A percentile compares a stretch with the other conserved stretches of the same genome.
Evolutionary conservation across 306 rosid species (phyloP).

Genomic region (Erythrophleum fordii): DNA sequence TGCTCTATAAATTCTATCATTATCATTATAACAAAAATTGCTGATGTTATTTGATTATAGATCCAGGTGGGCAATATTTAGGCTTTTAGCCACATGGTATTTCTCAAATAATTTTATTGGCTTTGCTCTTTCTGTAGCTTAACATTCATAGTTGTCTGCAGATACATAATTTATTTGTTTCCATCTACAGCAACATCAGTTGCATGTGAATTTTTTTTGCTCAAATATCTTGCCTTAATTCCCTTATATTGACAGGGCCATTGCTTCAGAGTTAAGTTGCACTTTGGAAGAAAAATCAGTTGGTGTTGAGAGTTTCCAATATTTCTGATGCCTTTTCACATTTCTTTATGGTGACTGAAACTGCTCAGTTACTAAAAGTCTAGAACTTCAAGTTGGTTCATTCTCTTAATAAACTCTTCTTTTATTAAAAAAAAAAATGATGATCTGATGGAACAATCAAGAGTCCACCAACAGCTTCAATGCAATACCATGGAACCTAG

Average conservation of each 20-base stretch:
- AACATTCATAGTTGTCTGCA: conserved; percentile 18
- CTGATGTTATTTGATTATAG: not conserved
- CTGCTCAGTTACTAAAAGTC: conserved; percentile 1
- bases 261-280: conserved; percentile 7
- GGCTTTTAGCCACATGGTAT: not conserved
- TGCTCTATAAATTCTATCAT: too few species aligned
- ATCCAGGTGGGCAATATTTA: not conserved
- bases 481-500: conserved; percentile 57
- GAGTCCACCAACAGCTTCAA: conserved; percentile 40
- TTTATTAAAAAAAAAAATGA: conserved; percentile 36
- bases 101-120: not conserved
- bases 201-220: conserved; percentile 20
- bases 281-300: not conserved
- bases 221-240: conserved; percentile 11
- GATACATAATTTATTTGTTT: not conserved
- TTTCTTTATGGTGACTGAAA: conserved; percentile 17
- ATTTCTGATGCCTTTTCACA: conserved; percentile 14
- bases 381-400: conserved; percentile 21
- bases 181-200: conserved; percentile 21
- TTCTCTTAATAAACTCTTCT: conserved; percentile 13
- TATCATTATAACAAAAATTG: too few species aligned
- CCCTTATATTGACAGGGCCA: conserved; percentile 22
- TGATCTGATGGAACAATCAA: conserved; percentile 48
- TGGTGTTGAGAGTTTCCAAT: conserved; percentile 28
- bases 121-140: not conserved